Conservation (phyloP, 495 filamentous ascomycete species). For the Talaromyces liani region DNA sequence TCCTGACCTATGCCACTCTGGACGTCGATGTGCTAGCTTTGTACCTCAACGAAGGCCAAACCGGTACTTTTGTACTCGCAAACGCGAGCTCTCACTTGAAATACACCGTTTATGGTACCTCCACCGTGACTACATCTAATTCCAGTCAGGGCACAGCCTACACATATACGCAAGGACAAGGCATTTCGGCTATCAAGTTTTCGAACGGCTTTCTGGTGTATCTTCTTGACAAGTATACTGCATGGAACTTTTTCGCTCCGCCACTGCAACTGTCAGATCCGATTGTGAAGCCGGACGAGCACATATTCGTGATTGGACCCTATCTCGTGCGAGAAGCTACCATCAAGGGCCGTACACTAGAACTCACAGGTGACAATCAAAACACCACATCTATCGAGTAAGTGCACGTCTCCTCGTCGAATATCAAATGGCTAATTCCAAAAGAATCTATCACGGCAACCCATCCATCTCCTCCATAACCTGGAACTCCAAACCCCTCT, state of each 20-base stretch:
- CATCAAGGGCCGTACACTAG: slow-evolving; percentile 38
- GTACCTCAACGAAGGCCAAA: slow-evolving; percentile 56
- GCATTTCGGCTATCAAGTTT: slow-evolving; percentile 41
- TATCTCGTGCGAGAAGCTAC: slow-evolving; percentile 58
- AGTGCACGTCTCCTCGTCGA: neutral
- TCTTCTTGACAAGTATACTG: slow-evolving; percentile 36
- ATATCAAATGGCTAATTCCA: neutral
- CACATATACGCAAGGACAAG: slow-evolving; percentile 23
- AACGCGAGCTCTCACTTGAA: slow-evolving; percentile 22
- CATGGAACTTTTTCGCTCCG: slow-evolving; percentile 46
- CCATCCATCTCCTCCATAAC: slow-evolving; percentile 32
- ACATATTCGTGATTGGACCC: slow-evolving; percentile 54
- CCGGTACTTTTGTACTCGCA: slow-evolving; percentile 48
- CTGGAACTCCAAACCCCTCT: slow-evolving; percentile 44
- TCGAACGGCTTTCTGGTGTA: slow-evolving; percentile 46
- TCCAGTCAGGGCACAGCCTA: slow-evolving; percentile 42
- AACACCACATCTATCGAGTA: slow-evolving; percentile 50
- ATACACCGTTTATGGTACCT: slow-evolving; percentile 38
- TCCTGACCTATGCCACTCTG: slow-evolving; percentile 50
- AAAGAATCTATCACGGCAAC: slow-evolving; percentile 44
- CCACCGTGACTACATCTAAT: slow-evolving; percentile 28
- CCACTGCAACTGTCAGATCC: slow-evolving; percentile 25
- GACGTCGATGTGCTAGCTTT: slow-evolving; percentile 44
- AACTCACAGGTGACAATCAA: slow-evolving; percentile 60
- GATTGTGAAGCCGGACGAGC: slow-evolving; percentile 36